Percentiles rank a stretch among this genome's conserved stretches.
phyloP scores from a whole-genome alignment of 768 basidiomycete species.

The Russula ochroleuca region DNA sequence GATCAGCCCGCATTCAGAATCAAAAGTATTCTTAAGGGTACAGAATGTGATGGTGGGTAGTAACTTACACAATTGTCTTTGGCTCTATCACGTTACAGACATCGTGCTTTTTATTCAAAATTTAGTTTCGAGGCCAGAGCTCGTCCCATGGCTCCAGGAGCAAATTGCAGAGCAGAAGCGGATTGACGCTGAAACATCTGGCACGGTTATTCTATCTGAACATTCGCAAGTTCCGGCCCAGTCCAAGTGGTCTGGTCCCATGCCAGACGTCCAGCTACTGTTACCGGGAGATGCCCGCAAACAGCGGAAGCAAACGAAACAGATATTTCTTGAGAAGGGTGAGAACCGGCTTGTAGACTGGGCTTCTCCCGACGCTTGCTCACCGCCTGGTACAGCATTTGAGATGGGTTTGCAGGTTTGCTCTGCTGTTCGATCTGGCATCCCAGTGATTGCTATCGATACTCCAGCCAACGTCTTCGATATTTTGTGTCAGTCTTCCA shows the following conservation, averaged over 20 bases:
- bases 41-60: conserved; percentile 66
- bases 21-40: conserved; percentile 75
- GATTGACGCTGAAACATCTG: conserved; percentile 61
- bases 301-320: conserved; percentile 65
- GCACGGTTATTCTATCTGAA: conserved; percentile 46
- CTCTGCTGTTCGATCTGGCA: conserved; percentile 51
- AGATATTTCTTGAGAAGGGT: conserved; percentile 69
- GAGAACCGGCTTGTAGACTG: conserved; percentile 5
- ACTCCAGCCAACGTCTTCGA: conserved; percentile 60
- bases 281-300: conserved; percentile 70
- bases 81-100: conserved; percentile 10
- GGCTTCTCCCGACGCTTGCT: not conserved
- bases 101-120: not conserved
- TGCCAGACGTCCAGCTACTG: conserved; percentile 55
- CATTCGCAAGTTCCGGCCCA: conserved; percentile 34
- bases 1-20: conserved; percentile 74
- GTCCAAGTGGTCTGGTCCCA: conserved; percentile 35
- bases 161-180: conserved; percentile 79
- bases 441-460: conserved; percentile 71
- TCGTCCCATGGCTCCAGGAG: conserved; percentile 70
- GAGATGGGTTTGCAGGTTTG: conserved; percentile 57
- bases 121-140: conserved; percentile 59
- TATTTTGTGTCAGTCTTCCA: conserved; percentile 48
- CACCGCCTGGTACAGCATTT: conserved; percentile 46
- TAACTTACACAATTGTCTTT: not conserved